Base-by-base conservation (phyloP, 768 basidiomycete species). In the Candolleomyces aberdarensis region DNA sequence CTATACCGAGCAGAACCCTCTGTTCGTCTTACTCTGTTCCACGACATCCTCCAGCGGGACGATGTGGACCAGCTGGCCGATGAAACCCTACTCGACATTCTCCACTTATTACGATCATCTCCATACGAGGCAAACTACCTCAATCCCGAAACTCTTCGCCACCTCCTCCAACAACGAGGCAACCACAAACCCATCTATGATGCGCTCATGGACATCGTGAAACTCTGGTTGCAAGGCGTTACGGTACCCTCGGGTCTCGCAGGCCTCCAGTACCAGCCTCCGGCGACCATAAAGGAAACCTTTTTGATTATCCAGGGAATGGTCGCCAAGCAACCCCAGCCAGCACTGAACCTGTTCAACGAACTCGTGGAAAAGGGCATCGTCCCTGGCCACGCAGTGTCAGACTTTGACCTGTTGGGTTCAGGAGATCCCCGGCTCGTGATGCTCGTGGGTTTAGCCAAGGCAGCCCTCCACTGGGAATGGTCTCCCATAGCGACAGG, bases 401-500 rank as follows among this genome's bases (percentile, higher is more conserved):
- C 71, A 46, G 66, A 74, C 14, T 76, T 81, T 43, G 67, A 66
- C 36, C 62, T 70, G n/a, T 67, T 72, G 14, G 69, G 73, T 0
- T 76, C 83, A 63, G 52, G 19, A 17, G 59, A 60, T 43, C 78
- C 84, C 52, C 67, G 72, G 20, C 70, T 80, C 19, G 81, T 87
- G 56, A 72, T 88, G 22, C 72, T 75, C 22, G 74, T 80, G 26
- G 76, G 82, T 13, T 67, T 87, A 39, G 75, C 83, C 10, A 78
- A 79, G 49, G 76, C 86, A 7, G 81, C 83, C 62, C 65, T 85
- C 43, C 75, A 81, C 63, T 87, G 83, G 82, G 74, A 79, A 46
- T 87, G 83, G 84, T 72, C 75, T 53, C 58, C 66, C 29, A 72
- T 78, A 43, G 83, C 83, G 1, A 67, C 76, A 13, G 65, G 59